phyloP scores from a whole-genome alignment of 75 land plant genomes.

The Gnetum montanum region DNA sequence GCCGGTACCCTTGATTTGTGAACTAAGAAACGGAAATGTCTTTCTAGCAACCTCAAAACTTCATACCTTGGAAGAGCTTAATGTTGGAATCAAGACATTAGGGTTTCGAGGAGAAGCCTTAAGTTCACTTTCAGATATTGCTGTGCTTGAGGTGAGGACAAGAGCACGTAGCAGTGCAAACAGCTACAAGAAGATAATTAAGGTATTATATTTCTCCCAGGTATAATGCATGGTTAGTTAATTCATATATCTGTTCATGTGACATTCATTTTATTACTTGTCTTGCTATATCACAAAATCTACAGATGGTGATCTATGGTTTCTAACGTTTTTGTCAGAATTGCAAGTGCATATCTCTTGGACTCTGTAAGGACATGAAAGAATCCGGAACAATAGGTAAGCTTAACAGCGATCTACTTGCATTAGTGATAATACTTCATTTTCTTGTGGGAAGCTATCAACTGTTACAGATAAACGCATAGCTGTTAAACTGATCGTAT shows the following conservation, averaged over 20 bases:
- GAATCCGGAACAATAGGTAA: slow-evolving; percentile 87
- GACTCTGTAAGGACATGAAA: slow-evolving; percentile 49
- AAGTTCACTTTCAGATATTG: slow-evolving; percentile 80
- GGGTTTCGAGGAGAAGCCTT: slow-evolving; percentile 91
- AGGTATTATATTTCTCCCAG: slow-evolving; percentile 31
- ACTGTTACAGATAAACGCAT: too few relatives aligned
- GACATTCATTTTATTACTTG: too few relatives aligned
- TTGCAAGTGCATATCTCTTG: slow-evolving; percentile 58
- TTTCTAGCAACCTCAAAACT: slow-evolving; percentile 83
- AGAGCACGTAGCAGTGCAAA: slow-evolving; percentile 75
- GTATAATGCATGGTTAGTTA: too few relatives aligned
- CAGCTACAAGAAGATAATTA: slow-evolving; percentile 73
- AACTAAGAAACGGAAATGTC: background rate
- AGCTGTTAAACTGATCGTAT: too few relatives aligned
- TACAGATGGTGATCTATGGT: too few relatives aligned
- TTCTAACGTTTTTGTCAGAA: slow-evolving; percentile 48
- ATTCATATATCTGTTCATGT: too few relatives aligned
- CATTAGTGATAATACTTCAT: too few relatives aligned
- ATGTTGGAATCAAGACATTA: slow-evolving; percentile 34
- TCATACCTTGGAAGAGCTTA: slow-evolving; percentile 34
- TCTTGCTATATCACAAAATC: too few relatives aligned
- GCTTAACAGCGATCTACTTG: too few relatives aligned
- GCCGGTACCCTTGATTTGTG: too few relatives aligned
- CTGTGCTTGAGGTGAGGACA: slow-evolving; percentile 71
- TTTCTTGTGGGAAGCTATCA: too few relatives aligned